Evolutionary conservation across 208 protist genomes (phyloP).

Genomic region (Crithidia mellificae): DNA sequence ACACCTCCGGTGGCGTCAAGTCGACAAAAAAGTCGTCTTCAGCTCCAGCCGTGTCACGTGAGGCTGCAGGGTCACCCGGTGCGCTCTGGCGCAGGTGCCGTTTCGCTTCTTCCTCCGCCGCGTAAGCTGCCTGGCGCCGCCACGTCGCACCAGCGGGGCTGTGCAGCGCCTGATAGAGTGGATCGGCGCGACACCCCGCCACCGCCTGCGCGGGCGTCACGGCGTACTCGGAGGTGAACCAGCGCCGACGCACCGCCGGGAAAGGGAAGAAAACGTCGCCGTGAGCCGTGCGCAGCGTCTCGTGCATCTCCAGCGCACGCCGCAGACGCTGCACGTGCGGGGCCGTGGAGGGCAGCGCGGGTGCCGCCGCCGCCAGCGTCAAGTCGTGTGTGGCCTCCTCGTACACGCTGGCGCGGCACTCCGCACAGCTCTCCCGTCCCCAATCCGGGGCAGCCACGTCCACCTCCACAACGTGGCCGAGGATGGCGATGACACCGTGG

Average conservation of each 20-base stretch:
- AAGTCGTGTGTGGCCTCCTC: slow-evolving; percentile 5
- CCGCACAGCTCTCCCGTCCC: slow-evolving; percentile 43
- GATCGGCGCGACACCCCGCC: slow-evolving; percentile 46
- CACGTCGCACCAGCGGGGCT: slow-evolving; percentile 17
- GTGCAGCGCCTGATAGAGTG: slow-evolving; percentile 58
- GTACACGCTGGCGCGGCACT: slow-evolving; percentile 34
- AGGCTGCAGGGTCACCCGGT: too few relatives aligned
- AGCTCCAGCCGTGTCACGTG: too few relatives aligned
- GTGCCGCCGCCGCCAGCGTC: neutral
- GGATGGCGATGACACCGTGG: slow-evolving; percentile 76
- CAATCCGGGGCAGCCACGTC: slow-evolving; percentile 50
- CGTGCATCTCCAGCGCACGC: slow-evolving; percentile 33
- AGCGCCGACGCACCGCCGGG: slow-evolving; percentile 55
- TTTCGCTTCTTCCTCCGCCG: neutral
- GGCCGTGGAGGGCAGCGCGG: neutral
- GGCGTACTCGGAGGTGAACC: slow-evolving; percentile 72
- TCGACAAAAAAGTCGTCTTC: slow-evolving; percentile 4
- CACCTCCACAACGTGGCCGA: slow-evolving; percentile 43
- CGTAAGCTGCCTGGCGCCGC: slow-evolving; percentile 6
- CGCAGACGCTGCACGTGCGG: slow-evolving; percentile 15
- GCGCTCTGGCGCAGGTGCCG: neutral
- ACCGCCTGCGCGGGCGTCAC: slow-evolving; percentile 49
- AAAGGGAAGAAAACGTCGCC: slow-evolving; percentile 84
- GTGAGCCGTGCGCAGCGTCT: slow-evolving; percentile 55
- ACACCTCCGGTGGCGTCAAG: neutral